Conservation (phyloP, 2,329 filamentous ascomycete genomes). For the Colletotrichum sp. region DNA sequence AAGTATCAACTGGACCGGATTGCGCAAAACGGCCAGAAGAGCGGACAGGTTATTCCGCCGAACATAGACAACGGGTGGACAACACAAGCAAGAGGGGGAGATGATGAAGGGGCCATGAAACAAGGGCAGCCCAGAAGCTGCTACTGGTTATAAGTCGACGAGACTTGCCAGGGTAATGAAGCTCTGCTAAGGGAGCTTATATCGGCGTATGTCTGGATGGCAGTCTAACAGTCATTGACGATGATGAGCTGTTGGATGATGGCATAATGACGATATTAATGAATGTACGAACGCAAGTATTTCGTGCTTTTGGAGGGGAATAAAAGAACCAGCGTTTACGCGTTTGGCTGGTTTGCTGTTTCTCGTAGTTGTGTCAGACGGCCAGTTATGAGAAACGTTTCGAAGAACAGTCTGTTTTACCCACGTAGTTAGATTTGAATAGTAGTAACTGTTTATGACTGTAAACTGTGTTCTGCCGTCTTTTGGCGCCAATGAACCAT, state of each 20-base stretch:
- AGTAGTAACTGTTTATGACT: conserved; percentile 16
- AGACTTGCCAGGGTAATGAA: neutral
- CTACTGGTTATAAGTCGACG: neutral
- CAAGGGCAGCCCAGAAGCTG: neutral
- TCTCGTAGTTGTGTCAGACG: neutral
- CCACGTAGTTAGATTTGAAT: conserved; percentile 12
- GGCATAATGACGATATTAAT: conserved; percentile 23
- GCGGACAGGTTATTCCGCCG: conserved; percentile 7
- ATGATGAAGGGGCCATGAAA: neutral
- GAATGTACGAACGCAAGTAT: conserved; percentile 18
- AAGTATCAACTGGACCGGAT: neutral
- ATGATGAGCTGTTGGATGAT: conserved; percentile 12
- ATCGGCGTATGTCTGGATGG: conserved; percentile 17
- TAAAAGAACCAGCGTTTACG: neutral
- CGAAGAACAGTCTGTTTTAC: conserved; percentile 7
- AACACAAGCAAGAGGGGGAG: neutral
- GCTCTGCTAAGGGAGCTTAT: neutral
- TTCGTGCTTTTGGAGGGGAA: conserved; percentile 15
- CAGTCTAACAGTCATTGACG: conserved; percentile 7
- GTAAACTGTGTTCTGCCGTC: neutral
- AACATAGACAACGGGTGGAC: neutral
- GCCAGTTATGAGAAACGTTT: neutral
- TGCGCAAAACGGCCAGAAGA: conserved; percentile 7
- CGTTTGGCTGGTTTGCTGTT: neutral
- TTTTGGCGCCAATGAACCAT: neutral